phyloP scores from a whole-genome alignment of 2,329 filamentous ascomycete genomes.

The Stachybotrys echinatus region DNA sequence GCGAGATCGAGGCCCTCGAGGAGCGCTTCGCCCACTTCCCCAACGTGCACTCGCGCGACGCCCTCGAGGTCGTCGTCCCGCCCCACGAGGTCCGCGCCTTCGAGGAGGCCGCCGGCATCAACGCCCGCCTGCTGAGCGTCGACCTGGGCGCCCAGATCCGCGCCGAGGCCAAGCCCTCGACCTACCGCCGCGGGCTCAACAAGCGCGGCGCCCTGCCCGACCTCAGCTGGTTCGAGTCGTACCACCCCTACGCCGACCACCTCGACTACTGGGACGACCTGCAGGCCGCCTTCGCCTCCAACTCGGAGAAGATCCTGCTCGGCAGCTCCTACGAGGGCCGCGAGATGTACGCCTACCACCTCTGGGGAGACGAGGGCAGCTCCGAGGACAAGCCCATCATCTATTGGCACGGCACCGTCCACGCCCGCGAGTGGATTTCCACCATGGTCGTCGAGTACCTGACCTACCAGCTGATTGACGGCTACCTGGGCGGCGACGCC shows the following conservation, averaged over 20 bases:
- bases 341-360: constrained; percentile 52
- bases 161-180: constrained; percentile 18
- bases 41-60: constrained; percentile 17
- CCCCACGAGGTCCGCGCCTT: constrained; percentile 19
- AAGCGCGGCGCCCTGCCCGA: constrained; percentile 24
- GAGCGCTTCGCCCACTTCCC: constrained; percentile 11
- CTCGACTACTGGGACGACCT: constrained; percentile 41
- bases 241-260: constrained; percentile 49
- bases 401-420: constrained; percentile 45
- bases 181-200: constrained; percentile 10
- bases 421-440: constrained; percentile 51
- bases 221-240: constrained; percentile 45
- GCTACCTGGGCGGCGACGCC: constrained; percentile 29
- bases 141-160: constrained; percentile 21
- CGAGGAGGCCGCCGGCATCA: constrained; percentile 15
- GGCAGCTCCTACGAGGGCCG: constrained; percentile 40
- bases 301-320: constrained; percentile 39
- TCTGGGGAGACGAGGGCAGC: constrained; percentile 37
- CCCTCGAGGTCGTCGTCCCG: constrained; percentile 25
- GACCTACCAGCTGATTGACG: constrained; percentile 36
- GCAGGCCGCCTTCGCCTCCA: constrained; percentile 34
- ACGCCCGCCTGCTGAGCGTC: constrained; percentile 17
- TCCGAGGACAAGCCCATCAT: constrained; percentile 38
- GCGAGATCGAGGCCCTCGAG: constrained; percentile 9
- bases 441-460: constrained; percentile 48